phyloP scores from a whole-genome alignment of 1,284 basidiomycete genomes.

The Ceratobasidium papillatum region DNA sequence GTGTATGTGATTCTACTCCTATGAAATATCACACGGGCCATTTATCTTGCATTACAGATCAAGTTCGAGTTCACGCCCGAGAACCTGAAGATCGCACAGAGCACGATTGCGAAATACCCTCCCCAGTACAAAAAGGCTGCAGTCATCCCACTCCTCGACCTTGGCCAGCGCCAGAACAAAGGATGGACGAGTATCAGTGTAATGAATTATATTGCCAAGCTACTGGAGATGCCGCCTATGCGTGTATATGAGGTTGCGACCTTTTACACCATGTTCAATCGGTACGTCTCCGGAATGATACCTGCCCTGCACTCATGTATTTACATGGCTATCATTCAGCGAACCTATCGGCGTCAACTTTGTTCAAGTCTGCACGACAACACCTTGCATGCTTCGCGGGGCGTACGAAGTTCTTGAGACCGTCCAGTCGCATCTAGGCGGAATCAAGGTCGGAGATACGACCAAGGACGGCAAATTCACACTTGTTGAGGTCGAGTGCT shows the following conservation, averaged over 20 bases:
- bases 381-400: constrained; percentile 96
- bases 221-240: constrained; percentile 97
- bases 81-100: constrained; percentile 85
- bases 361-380: constrained; percentile 98
- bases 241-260: constrained; percentile 99
- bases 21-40: constrained; percentile 1
- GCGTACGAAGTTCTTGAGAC: constrained; percentile 90
- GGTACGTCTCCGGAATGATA: constrained; percentile 59
- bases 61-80: constrained; percentile 86
- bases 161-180: constrained; percentile 97
- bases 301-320: not conserved
- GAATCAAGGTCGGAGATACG: constrained; percentile 87
- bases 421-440: constrained; percentile 83
- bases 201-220: constrained; percentile 96
- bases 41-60: constrained; percentile 63
- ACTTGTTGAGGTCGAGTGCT: constrained; percentile 96
- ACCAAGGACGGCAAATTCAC: constrained; percentile 97
- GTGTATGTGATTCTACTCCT: constrained; percentile 57
- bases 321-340: constrained; percentile 49
- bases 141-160: constrained; percentile 94
- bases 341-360: constrained; percentile 96
- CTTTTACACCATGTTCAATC: constrained; percentile 99
- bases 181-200: constrained; percentile 99
- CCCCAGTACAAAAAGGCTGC: constrained; percentile 98
- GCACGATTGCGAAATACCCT: constrained; percentile 93